Percentiles rank a stretch among this genome's conserved stretches.
Conservation (phyloP, 805 yeast genomes). For the Wickerhamomyces bovis region DNA sequence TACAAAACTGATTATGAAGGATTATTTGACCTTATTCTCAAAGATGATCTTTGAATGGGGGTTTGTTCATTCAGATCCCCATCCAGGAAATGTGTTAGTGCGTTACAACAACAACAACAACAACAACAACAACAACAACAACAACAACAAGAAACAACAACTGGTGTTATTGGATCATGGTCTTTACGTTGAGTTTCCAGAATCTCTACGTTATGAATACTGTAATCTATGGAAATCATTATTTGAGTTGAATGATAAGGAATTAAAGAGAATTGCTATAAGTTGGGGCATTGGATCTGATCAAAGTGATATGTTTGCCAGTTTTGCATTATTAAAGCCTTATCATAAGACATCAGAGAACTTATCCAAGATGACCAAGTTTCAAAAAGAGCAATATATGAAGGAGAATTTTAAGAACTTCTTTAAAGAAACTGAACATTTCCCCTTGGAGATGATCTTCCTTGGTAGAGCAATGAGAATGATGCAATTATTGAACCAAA, state of each 20-base stretch:
- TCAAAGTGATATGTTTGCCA: conserved; percentile 52
- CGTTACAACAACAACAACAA: conserved; percentile 32
- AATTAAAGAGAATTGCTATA: conserved; percentile 41
- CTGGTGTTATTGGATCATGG: conserved; percentile 75
- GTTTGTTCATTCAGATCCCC: conserved; percentile 66
- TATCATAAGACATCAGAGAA: conserved; percentile 26
- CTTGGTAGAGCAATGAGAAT: conserved; percentile 68
- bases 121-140: too few species aligned
- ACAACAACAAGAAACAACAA: conserved; percentile 36
- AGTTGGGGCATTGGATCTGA: conserved; percentile 65
- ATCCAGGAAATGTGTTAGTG: conserved; percentile 71
- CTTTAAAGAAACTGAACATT: conserved; percentile 53
- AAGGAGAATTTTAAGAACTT: conserved; percentile 48
- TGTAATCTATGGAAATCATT: conserved; percentile 57
- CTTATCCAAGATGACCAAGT: conserved; percentile 28
- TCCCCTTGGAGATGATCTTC: conserved; percentile 63
- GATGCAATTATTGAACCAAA: conserved; percentile 62
- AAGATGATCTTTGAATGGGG: conserved; percentile 59
- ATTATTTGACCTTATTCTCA: conserved; percentile 43
- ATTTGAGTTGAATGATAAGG: conserved; percentile 44
- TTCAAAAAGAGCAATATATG: conserved; percentile 36
- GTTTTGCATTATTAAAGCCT: conserved; percentile 47
- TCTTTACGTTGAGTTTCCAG: conserved; percentile 49
- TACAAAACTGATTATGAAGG: conserved; percentile 36
- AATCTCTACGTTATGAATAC: conserved; percentile 48